These are phyloP conservation scores for Cladophialophora carrionii DNA, from an alignment of 2,329 filamentous ascomycete species.

Conservation along the genomic window DNA sequence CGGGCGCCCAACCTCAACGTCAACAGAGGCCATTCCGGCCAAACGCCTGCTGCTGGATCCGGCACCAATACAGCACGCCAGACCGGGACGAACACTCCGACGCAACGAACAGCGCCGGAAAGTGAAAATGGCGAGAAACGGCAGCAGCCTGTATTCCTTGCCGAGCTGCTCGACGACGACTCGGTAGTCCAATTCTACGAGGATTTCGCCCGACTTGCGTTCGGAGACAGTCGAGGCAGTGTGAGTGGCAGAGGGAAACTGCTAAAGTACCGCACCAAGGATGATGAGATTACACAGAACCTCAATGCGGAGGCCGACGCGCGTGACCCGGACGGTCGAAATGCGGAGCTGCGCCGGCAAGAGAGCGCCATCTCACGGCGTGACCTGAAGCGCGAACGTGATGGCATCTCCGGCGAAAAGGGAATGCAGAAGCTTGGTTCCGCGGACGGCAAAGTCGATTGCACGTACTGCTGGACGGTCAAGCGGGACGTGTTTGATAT, in stretches of 20 bases:
- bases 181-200: slow-evolving; percentile 94
- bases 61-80: slow-evolving; percentile 47
- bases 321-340: slow-evolving; percentile 50
- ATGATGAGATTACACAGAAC: slow-evolving; percentile 47
- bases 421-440: slow-evolving; percentile 79
- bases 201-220: slow-evolving; percentile 89
- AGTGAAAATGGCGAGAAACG: slow-evolving; percentile 45
- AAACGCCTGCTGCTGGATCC: slow-evolving; percentile 43
- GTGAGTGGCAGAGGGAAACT: slow-evolving; percentile 83
- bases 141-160: slow-evolving; percentile 81
- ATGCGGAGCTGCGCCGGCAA: slow-evolving; percentile 40
- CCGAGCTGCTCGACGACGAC: slow-evolving; percentile 90
- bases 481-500: slow-evolving; percentile 95
- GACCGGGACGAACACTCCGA: slow-evolving; percentile 54
- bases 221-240: slow-evolving; percentile 84
- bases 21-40: slow-evolving; percentile 64
- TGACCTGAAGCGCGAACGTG: slow-evolving; percentile 43
- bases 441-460: slow-evolving; percentile 88
- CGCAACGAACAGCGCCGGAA: slow-evolving; percentile 20
- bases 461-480: slow-evolving; percentile 95
- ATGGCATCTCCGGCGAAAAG: slow-evolving; percentile 56
- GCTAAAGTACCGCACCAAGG: slow-evolving; percentile 83
- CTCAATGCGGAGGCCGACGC: slow-evolving; percentile 42
- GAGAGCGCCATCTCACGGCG: slow-evolving; percentile 23
- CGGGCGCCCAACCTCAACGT: slow-evolving; percentile 85